Evolutionary conservation across 495 filamentous ascomycete species (phyloP), one percentile per base, ranked within the genome.

Genomic region (Aspergillus campestris): DNA sequence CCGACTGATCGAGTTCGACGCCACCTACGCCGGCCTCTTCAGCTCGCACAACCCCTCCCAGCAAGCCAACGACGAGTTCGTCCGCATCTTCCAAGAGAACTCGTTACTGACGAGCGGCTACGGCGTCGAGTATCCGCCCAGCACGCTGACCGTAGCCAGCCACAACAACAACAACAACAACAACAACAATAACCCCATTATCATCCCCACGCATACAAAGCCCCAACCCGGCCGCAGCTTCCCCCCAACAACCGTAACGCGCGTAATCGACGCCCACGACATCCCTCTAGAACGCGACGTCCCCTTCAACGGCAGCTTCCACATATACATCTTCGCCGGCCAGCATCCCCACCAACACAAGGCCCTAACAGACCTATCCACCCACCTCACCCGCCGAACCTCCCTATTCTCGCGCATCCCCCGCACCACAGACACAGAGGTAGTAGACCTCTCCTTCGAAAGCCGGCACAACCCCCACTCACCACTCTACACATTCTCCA

Each of bases 251-350:
- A 79, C 80, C 49, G 84, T 87, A 10, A 89, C 82, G 12, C 70
- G 86, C 14, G 80, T 88, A 31, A 74, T 78, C 9, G 85, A 89
- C 55, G 84, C 83, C 42, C 86, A 86, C 61, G 70, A 81, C 12
- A 81, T 86, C 5, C 82, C 87, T 49, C 67, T 89, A 14, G 85
- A 89, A 64, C 84, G 87, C 59, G 82, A 86, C 41, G 72, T 89
- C 45, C 85, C 85, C 0, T 66, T 86, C 38, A 88, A 87, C 60
- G 84, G 86, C 45, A 77, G 84, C 18, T 89, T 84, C 70, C 71
- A 83, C 18, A 66, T 90, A 43, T 88, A 82, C 49, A 52, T 90
- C 42, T 87, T 88, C 53, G 83, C 74, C 34, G 85, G 85, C 40
- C 70, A 70, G 11, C 80, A 77, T 13, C 50, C 31, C 59, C 4